Conservation (phyloP, 306 rosid genomes). For the Sesbania bispinosa region DNA sequence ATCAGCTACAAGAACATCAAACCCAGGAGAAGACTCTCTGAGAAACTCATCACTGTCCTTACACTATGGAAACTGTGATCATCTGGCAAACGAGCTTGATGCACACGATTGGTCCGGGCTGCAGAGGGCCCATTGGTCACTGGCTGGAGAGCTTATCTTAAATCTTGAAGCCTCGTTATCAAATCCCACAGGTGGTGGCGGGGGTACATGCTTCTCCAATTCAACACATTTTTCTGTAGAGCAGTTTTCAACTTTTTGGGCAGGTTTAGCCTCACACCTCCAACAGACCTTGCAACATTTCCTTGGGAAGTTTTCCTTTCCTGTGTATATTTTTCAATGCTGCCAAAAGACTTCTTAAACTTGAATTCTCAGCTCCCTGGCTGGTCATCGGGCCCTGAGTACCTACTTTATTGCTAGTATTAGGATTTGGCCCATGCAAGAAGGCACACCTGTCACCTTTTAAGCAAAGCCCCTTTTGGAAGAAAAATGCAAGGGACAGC, state of each 20-base stretch:
- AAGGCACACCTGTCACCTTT: constrained; percentile 93
- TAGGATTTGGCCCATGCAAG: constrained; percentile 62
- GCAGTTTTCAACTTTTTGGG: constrained; percentile 44
- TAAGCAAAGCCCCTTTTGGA: constrained; percentile 79
- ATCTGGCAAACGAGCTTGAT: constrained; percentile 51
- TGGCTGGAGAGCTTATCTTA: constrained; percentile 40
- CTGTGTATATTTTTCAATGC: constrained; percentile 47
- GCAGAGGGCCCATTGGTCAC: constrained; percentile 44
- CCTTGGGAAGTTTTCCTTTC: constrained; percentile 55
- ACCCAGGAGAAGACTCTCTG: constrained; percentile 97
- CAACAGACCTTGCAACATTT: constrained; percentile 34
- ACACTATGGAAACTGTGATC: constrained; percentile 69
- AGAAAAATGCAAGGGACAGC: constrained; percentile 86
- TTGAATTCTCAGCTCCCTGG: constrained; percentile 46
- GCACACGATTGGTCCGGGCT: constrained; percentile 41
- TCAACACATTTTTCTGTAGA: no score
- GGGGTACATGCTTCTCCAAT: constrained; percentile 44
- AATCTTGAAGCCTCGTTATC: constrained; percentile 49
- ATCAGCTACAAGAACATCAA: constrained; percentile 98
- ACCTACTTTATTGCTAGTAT: constrained; percentile 45
- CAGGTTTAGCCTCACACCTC: constrained; percentile 42
- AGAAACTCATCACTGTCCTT: constrained; percentile 83
- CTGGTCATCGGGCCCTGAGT: constrained; percentile 37
- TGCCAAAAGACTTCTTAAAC: constrained; percentile 51
- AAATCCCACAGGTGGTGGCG: constrained; percentile 33